phyloP scores from a whole-genome alignment of 257 asterid species.

The Nicotiana undulata region DNA sequence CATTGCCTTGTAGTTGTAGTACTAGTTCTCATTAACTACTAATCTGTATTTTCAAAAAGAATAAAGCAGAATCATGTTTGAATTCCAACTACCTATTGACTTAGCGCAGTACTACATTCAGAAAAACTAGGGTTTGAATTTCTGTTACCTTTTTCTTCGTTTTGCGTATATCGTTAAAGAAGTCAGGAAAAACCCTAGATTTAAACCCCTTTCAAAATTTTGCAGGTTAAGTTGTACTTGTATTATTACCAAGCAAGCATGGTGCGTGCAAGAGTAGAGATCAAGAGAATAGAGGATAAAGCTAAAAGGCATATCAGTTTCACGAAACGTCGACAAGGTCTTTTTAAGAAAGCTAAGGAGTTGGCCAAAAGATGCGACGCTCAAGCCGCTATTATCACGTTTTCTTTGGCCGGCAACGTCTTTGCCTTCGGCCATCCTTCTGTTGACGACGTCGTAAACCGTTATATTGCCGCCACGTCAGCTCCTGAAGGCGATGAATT shows the following conservation, averaged over 20 bases:
- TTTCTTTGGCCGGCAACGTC: conserved; percentile 35
- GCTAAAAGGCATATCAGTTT: conserved; percentile 40
- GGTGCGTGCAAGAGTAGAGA: conserved; percentile 28
- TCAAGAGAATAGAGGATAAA: conserved; percentile 30
- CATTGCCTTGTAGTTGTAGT: background rate
- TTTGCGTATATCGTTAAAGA: background rate
- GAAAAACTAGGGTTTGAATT: background rate
- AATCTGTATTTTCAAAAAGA: too few relatives aligned
- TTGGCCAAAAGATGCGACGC: conserved; percentile 16
- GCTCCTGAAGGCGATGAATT: background rate
- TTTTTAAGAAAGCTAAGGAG: conserved; percentile 29
- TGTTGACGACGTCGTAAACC: conserved; percentile 18
- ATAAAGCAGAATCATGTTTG: too few relatives aligned
- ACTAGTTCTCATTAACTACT: too few relatives aligned
- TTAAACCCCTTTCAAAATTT: background rate
- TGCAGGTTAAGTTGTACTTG: background rate
- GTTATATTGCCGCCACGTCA: conserved; percentile 9
- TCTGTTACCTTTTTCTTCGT: background rate
- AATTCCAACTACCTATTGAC: too few relatives aligned
- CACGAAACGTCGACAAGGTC: conserved; percentile 45
- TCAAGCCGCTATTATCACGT: conserved; percentile 22
- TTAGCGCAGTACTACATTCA: background rate
- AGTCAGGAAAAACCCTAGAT: background rate
- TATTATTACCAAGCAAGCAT: background rate
- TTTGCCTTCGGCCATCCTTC: conserved; percentile 29